Percentiles rank a stretch among this genome's conserved stretches.
Evolutionary conservation across 306 rosid genomes (phyloP).

Genomic region (Psophocarpus tetragonolobus): DNA sequence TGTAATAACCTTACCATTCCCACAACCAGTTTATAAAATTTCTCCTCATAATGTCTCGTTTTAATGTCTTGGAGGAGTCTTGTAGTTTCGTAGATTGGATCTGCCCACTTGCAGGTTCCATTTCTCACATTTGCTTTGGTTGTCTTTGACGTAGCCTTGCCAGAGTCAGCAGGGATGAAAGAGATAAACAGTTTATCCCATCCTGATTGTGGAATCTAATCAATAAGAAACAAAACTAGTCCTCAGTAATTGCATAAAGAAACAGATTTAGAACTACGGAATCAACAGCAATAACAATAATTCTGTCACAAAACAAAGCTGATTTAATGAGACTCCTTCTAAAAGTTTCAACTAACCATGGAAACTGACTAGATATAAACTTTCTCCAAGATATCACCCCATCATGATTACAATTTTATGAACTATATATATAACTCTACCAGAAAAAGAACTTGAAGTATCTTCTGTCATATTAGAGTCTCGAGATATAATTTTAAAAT

Average conservation of each 20-base stretch:
- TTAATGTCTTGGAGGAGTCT: conserved; percentile 90
- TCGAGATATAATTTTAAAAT: conserved; percentile 12
- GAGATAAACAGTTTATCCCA: conserved; percentile 97
- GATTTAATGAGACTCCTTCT: conserved; percentile 19
- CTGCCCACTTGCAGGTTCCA: conserved; percentile 97
- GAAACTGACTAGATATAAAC: not conserved
- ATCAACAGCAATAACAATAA: conserved; percentile 5
- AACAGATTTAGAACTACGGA: conserved; percentile 6
- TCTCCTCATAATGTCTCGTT: conserved; percentile 86
- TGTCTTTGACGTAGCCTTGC: conserved; percentile 86
- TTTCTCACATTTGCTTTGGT: conserved; percentile 97
- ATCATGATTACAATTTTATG: conserved; percentile 1
- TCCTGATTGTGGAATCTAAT: conserved; percentile 93
- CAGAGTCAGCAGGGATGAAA: conserved; percentile 82
- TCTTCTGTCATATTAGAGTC: conserved; percentile 8
- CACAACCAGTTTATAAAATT: conserved; percentile 82
- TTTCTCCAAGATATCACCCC: not conserved
- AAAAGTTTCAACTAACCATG: not conserved
- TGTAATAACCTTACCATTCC: conserved; percentile 73
- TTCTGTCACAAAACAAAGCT: conserved; percentile 2
- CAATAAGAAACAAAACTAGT: conserved; percentile 33
- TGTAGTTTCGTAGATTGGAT: conserved; percentile 97
- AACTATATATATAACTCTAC: not conserved
- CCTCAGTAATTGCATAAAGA: conserved; percentile 40
- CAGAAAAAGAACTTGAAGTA: not conserved